These are phyloP conservation scores for Calonectria pseudoturangicola DNA, from an alignment of 2,329 filamentous ascomycete species.

Conservation along the genomic window DNA sequence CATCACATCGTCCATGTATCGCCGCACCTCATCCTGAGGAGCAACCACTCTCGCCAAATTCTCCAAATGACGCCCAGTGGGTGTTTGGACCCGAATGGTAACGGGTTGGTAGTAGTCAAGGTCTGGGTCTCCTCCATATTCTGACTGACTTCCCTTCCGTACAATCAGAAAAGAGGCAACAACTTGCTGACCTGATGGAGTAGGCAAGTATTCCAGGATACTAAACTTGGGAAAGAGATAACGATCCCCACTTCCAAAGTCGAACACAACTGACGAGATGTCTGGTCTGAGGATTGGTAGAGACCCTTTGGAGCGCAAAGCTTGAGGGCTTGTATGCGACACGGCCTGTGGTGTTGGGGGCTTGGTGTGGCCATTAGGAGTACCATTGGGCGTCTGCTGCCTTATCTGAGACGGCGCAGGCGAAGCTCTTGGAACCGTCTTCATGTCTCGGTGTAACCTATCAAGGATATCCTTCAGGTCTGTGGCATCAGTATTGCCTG, in stretches of 20 bases:
- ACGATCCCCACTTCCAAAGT: slow-evolving; percentile 83
- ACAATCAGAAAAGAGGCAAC: slow-evolving; percentile 87
- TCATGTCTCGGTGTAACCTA: slow-evolving; percentile 65
- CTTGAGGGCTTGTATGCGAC: slow-evolving; percentile 66
- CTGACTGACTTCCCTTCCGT: slow-evolving; percentile 80
- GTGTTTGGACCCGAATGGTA: slow-evolving; percentile 75
- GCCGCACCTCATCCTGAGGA: slow-evolving; percentile 76
- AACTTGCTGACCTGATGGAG: slow-evolving; percentile 73
- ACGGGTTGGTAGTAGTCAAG: slow-evolving; percentile 87
- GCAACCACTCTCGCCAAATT: slow-evolving; percentile 77
- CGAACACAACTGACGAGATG: slow-evolving; percentile 80
- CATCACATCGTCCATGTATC: slow-evolving; percentile 83
- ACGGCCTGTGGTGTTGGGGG: slow-evolving; percentile 41
- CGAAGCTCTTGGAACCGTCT: slow-evolving; percentile 58
- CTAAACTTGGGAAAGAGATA: slow-evolving; percentile 87
- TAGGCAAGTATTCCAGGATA: slow-evolving; percentile 79
- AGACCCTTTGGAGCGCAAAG: slow-evolving; percentile 76
- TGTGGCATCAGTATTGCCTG: slow-evolving; percentile 71
- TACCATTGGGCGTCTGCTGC: slow-evolving; percentile 56
- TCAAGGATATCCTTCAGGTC: slow-evolving; percentile 74
- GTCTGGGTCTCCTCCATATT: slow-evolving; percentile 77
- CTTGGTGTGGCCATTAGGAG: slow-evolving; percentile 57
- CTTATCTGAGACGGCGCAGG: slow-evolving; percentile 55
- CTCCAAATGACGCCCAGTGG: slow-evolving; percentile 74
- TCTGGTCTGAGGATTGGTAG: slow-evolving; percentile 73